Evolutionary conservation across 345 rosid genomes (phyloP).

Genomic region (Balakata baccata): DNA sequence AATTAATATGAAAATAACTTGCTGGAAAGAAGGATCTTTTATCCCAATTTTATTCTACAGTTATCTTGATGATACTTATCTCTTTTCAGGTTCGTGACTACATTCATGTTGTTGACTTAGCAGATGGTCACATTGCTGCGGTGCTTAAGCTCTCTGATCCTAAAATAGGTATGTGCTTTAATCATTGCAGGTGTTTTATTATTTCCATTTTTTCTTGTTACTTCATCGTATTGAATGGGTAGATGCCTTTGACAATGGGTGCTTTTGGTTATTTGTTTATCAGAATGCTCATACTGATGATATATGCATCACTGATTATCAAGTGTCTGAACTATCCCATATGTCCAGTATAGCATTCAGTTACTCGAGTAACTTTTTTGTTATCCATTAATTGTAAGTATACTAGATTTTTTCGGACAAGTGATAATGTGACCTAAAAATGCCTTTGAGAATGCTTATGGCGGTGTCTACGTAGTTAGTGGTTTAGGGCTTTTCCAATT

Average conservation of each 20-base stretch:
- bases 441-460: background rate
- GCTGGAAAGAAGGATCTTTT: too few relatives aligned
- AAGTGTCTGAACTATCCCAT: too few relatives aligned
- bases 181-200: background rate
- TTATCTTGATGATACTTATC: background rate
- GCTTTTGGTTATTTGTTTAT: background rate
- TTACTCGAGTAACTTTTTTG: background rate
- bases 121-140: slow-evolving; percentile 96
- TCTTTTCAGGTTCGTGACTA: slow-evolving; percentile 82
- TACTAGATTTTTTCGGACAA: background rate
- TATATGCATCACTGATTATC: too few relatives aligned
- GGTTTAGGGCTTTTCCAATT: background rate
- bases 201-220: background rate
- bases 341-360: background rate
- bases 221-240: background rate
- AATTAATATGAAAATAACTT: background rate
- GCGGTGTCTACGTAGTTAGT: background rate
- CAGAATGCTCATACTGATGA: too few relatives aligned
- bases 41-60: background rate
- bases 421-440: background rate
- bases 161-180: slow-evolving; percentile 50
- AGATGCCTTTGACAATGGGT: background rate
- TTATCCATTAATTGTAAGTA: background rate
- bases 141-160: slow-evolving; percentile 58
- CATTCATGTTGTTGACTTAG: slow-evolving; percentile 89